Percentiles rank a stretch among this genome's conserved stretches.
Conservation (phyloP, 2,329 filamentous ascomycete species). For the Paramyrothecium roridum region DNA sequence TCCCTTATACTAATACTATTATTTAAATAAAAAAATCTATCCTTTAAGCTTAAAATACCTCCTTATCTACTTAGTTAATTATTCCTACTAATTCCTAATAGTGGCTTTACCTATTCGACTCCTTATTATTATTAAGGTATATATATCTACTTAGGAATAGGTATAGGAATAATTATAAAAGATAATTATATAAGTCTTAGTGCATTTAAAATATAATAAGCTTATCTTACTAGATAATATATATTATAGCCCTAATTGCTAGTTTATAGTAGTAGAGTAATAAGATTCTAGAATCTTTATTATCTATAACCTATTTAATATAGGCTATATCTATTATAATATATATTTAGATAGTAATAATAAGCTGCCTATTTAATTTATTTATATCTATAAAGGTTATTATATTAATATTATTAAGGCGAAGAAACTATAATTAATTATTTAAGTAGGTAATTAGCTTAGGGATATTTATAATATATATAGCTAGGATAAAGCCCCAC, state of each 20-base stretch:
- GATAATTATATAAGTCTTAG: slow-evolving; percentile 1
- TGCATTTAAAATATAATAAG: slow-evolving; percentile 1
- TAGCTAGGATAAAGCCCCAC: background rate
- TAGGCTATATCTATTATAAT: background rate
- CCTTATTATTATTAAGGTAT: slow-evolving; percentile 1
- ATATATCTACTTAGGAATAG: background rate
- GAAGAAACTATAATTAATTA: background rate
- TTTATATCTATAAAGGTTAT: slow-evolving; percentile 1
- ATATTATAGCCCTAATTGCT: slow-evolving; percentile 2
- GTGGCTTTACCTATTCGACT: too few species aligned
- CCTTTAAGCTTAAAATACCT: too few species aligned
- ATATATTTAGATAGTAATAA: slow-evolving; percentile 2
- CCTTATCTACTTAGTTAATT: too few species aligned
- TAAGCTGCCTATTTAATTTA: slow-evolving; percentile 1
- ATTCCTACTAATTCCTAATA: too few species aligned
- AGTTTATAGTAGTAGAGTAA: slow-evolving; percentile 3
- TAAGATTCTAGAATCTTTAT: slow-evolving; percentile 3
- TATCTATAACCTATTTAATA: slow-evolving; percentile 4
- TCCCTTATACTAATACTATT: too few species aligned
- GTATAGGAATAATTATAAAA: slow-evolving; percentile 3
- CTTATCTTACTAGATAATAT: slow-evolving; percentile 1
- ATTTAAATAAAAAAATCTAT: too few species aligned
- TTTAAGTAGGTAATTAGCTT: background rate
- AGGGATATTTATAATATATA: background rate
- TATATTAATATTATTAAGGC: background rate